A percentile compares a stretch with the other conserved stretches of the same genome.
Evolutionary conservation across 352 stramenopile species (phyloP).

Genomic region (Phytophthora megakarya): DNA sequence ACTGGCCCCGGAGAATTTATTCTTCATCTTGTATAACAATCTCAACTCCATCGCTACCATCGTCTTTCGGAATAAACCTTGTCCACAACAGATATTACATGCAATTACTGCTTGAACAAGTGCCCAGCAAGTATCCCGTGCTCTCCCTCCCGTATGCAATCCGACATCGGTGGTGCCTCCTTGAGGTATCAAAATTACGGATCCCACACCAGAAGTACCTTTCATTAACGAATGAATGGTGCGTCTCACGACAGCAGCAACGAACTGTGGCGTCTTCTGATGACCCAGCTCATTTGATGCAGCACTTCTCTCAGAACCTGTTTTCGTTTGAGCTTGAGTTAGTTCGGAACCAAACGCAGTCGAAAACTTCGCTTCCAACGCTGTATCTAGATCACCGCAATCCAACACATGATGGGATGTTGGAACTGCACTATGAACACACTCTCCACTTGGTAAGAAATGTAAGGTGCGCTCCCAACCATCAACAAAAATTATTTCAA

Average conservation of each 20-base stretch:
- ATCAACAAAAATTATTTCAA: constrained; percentile 50
- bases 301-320: constrained; percentile 39
- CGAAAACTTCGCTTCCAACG: constrained; percentile 15
- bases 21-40: constrained; percentile 22
- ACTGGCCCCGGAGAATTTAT: background rate
- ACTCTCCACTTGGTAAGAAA: constrained; percentile 33
- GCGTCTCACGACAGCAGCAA: constrained; percentile 34
- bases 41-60: constrained; percentile 37
- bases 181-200: constrained; percentile 24
- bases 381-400: constrained; percentile 39
- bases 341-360: constrained; percentile 22
- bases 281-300: constrained; percentile 35
- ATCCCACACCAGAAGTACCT: background rate
- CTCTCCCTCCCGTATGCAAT: constrained; percentile 47
- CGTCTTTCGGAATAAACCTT: constrained; percentile 42
- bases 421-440: constrained; percentile 47
- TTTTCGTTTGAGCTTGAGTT: constrained; percentile 30
- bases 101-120: constrained; percentile 45
- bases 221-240: background rate
- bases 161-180: constrained; percentile 59
- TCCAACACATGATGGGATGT: constrained; percentile 26
- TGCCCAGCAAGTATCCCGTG: constrained; percentile 61
- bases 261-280: constrained; percentile 65
- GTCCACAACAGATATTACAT: constrained; percentile 38
- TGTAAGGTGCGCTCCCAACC: constrained; percentile 46